Base-by-base conservation (phyloP, 768 basidiomycete genomes). In the Kwoniella bestiolae region DNA sequence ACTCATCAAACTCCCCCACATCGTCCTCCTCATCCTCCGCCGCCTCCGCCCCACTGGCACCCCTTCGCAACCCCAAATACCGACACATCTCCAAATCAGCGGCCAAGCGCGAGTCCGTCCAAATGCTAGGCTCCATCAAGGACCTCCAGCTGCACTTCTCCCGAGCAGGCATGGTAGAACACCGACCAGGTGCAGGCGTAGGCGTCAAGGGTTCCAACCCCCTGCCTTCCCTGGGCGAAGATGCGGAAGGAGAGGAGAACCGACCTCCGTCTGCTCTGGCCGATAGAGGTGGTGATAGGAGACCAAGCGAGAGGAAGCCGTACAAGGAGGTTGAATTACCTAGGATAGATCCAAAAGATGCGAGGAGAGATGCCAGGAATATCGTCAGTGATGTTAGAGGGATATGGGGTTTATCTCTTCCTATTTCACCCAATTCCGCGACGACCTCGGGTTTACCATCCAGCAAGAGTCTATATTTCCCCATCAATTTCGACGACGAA, bases 121-220 rank as follows among this genome's bases (percentile, higher is more conserved):
- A 94, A 88, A 88, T 92, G 0, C 82, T 97, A 18, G 94, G 94
- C n/a, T 93, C 91, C 78, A 97, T 97, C 71, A 91, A 95, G 78
- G 91, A 96, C 79, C 86, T 97, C 45, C 94, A 97, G 81, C 89
- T 94, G 75, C 94, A 94, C 78, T 97, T 94, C 75, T 65, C 76
- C 5, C 72, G 73, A 53, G 71, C 65, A 2, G 72, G 68, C 1
- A 38, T 65, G n/a, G 66, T 78, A 4, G 74, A 73, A 57, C 73
- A 75, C 58, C 58, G 71, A 14, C 65, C 65, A 16, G 73, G 74
- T 14, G 44, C 61, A 9, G 76, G 76, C 32, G 66, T 65, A 4
- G 76, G 76, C 3, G 56, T 75, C n/a, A 71, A 70, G 45, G 63
- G 44, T 16, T n/a, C 1, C 9, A 47, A 4, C 0, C 29, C 60